Evolutionary conservation across 1,284 basidiomycete genomes (phyloP).

Genomic region (Lentinus polychrous): DNA sequence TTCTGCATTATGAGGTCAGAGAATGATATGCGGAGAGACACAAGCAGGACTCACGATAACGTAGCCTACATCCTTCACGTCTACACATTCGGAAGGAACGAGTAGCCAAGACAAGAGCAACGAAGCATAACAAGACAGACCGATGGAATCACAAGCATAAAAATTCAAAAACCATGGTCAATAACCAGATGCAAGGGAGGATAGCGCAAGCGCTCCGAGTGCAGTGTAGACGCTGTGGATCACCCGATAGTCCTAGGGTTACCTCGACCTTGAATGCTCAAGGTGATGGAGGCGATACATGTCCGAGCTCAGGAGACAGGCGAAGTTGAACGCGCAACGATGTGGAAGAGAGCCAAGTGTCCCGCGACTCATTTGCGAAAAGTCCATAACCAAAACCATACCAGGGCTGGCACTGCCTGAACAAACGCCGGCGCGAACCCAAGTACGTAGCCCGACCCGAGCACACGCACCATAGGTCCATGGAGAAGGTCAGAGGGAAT

Average conservation of each 20-base stretch:
- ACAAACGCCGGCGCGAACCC: slow-evolving; percentile 26
- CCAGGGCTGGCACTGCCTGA: slow-evolving; percentile 38
- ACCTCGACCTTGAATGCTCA: slow-evolving; percentile 24
- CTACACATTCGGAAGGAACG: slow-evolving; percentile 31
- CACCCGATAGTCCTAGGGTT: slow-evolving; percentile 30
- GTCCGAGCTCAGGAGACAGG: slow-evolving; percentile 46
- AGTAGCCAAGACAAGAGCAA: slow-evolving; percentile 22
- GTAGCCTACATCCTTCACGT: slow-evolving; percentile 94
- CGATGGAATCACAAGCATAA: slow-evolving; percentile 25
- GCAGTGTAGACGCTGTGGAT: slow-evolving; percentile 26
- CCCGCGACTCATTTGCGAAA: slow-evolving; percentile 24
- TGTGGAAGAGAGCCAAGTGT: slow-evolving; percentile 28
- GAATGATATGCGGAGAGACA: slow-evolving; percentile 9
- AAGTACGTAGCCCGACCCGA: slow-evolving; percentile 14
- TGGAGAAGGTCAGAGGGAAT: slow-evolving; percentile 32
- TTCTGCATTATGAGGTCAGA: slow-evolving; percentile 47
- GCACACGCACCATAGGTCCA: slow-evolving; percentile 27
- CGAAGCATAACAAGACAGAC: slow-evolving; percentile 30
- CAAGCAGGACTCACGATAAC: slow-evolving; percentile 63
- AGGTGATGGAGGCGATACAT: slow-evolving; percentile 28
- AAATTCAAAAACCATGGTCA: slow-evolving; percentile 42
- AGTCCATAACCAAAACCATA: slow-evolving; percentile 42
- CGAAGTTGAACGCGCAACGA: slow-evolving; percentile 38
- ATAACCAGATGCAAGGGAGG: slow-evolving; percentile 32
- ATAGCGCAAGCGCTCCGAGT: slow-evolving; percentile 51